phyloP scores from a whole-genome alignment of 345 rosid species.

The Ricinus communis region DNA sequence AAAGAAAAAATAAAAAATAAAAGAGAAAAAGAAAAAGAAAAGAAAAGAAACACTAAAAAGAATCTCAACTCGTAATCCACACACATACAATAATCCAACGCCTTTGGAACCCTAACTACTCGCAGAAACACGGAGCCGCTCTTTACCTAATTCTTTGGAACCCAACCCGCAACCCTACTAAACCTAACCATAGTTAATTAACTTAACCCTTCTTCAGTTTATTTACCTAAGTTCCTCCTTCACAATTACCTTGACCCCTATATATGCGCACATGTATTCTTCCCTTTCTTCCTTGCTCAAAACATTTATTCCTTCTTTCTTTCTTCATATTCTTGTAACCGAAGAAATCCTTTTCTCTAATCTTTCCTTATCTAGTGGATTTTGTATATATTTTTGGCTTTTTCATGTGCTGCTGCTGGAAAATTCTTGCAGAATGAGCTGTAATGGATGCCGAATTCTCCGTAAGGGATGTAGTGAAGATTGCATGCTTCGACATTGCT shows the following conservation, averaged over 20 bases:
- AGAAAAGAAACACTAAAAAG: neutral
- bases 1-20: neutral
- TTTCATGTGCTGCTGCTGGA: constrained; percentile 9
- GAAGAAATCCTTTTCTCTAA: neutral
- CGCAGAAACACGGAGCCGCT: constrained; percentile 72
- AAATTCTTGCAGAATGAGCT: constrained; percentile 48
- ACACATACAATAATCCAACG: constrained; percentile 35
- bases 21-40: neutral
- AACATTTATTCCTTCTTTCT: neutral
- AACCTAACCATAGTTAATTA: neutral
- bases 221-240: too few relatives aligned
- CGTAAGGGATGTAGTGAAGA: constrained; percentile 83
- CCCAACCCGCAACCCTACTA: constrained; percentile 10
- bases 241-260: neutral
- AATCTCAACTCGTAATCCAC: neutral
- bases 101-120: constrained; percentile 32
- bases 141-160: constrained; percentile 52
- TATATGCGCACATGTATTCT: neutral
- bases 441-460: constrained; percentile 81
- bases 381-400: neutral
- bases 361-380: neutral
- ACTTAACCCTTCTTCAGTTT: neutral
- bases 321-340: neutral
- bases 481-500: constrained; percentile 70
- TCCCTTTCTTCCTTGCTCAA: neutral